phyloP scores from a whole-genome alignment of 2,329 filamentous ascomycete genomes.

The Aureobasidium sp. region DNA sequence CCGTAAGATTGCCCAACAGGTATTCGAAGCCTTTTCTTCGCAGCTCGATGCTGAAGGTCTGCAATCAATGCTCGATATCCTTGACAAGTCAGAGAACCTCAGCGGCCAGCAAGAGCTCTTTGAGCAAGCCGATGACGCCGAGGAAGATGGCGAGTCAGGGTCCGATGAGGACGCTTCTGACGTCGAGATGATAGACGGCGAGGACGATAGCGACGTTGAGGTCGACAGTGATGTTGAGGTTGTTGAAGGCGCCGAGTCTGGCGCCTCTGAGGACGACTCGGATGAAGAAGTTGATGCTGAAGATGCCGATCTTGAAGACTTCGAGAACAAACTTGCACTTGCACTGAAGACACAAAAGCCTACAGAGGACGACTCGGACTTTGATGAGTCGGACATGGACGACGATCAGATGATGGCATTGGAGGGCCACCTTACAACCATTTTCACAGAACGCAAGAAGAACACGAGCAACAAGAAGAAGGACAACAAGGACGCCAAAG shows the following conservation, averaged over 20 bases:
- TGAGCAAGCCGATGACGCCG: constrained; percentile 46
- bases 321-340: constrained; percentile 69
- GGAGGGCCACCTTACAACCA: constrained; percentile 72
- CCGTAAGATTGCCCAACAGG: constrained; percentile 77
- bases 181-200: constrained; percentile 27
- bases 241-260: constrained; percentile 21
- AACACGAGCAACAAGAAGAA: constrained; percentile 61
- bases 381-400: constrained; percentile 70
- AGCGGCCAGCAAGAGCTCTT: constrained; percentile 84
- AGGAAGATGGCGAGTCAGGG: constrained; percentile 34
- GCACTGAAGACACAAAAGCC: constrained; percentile 62
- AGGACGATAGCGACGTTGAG: constrained; percentile 21
- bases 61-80: constrained; percentile 57
- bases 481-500: constrained; percentile 78
- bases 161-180: constrained; percentile 30
- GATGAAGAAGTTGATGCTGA: constrained; percentile 31
- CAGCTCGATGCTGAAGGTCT: constrained; percentile 67
- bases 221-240: constrained; percentile 21
- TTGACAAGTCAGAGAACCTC: constrained; percentile 70
- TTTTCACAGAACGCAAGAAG: constrained; percentile 72
- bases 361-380: constrained; percentile 49
- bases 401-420: constrained; percentile 92
- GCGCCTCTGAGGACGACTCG: constrained; percentile 13
- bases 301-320: constrained; percentile 48
- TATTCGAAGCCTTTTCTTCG: constrained; percentile 73